Percentiles rank a stretch among this genome's conserved stretches.
These are phyloP conservation scores for Leucocoprinus leucothites DNA, from an alignment of 768 basidiomycete species.

Conservation along the genomic window DNA sequence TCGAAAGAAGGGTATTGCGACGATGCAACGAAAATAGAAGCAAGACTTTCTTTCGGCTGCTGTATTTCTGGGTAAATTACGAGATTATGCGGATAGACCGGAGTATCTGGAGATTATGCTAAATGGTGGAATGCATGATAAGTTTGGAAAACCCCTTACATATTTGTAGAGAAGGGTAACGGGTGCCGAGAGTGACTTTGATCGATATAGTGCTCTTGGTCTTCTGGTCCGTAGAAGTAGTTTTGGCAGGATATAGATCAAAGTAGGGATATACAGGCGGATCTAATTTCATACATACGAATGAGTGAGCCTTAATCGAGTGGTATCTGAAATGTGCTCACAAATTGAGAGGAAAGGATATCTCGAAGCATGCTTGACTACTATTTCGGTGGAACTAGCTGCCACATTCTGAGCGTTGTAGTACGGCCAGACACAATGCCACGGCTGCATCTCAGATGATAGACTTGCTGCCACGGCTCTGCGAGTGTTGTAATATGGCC, in stretches of 20 bases:
- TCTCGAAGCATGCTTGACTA: not conserved
- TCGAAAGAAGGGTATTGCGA: slow-evolving; percentile 1
- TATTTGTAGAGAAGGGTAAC: slow-evolving; percentile 13
- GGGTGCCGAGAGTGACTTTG: not conserved
- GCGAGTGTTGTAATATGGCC: slow-evolving; percentile 12
- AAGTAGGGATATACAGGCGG: slow-evolving; percentile 16
- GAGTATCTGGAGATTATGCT: slow-evolving; percentile 6
- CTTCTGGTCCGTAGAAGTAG: not conserved
- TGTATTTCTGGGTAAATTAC: slow-evolving; percentile 10
- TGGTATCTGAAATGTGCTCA: slow-evolving; percentile 12
- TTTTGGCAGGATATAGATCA: slow-evolving; percentile 11
- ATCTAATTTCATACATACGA: slow-evolving; percentile 17
- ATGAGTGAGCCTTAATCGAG: not conserved
- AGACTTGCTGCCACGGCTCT: not conserved
- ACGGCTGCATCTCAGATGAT: not conserved
- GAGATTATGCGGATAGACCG: slow-evolving; percentile 16
- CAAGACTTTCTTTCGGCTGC: not conserved
- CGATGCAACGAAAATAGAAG: not conserved
- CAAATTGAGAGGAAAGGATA: slow-evolving; percentile 21
- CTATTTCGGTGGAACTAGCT: not conserved
- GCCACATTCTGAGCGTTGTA: not conserved
- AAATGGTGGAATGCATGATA: not conserved
- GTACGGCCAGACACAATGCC: slow-evolving; percentile 20
- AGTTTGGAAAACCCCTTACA: not conserved
- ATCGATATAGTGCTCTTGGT: not conserved